Evolutionary conservation across 192 early-diverging fungal species (phyloP).

Genomic region (Coemansia erecta): DNA sequence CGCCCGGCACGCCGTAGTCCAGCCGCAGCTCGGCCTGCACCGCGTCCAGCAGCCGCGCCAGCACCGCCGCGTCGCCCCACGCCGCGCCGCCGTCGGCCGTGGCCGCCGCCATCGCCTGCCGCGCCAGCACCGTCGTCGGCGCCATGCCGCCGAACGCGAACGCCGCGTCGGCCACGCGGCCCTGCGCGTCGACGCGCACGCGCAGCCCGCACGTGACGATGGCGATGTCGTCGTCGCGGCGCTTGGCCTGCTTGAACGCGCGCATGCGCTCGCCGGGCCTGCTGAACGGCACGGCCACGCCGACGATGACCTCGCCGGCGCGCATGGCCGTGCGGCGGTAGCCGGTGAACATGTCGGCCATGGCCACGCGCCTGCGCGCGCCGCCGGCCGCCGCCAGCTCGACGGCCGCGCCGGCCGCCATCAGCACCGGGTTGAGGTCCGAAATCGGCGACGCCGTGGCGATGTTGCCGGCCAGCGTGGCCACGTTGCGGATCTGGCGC

Average conservation of each 20-base stretch:
- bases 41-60: slow-evolving; percentile 46
- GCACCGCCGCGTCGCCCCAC: slow-evolving; percentile 57
- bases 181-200: slow-evolving; percentile 52
- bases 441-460: slow-evolving; percentile 87
- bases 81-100: slow-evolving; percentile 47
- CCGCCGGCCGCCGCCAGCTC: slow-evolving; percentile 23
- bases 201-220: slow-evolving; percentile 78
- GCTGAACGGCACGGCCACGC: slow-evolving; percentile 68
- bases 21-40: slow-evolving; percentile 48
- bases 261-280: slow-evolving; percentile 57
- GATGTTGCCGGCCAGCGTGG: slow-evolving; percentile 82
- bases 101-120: slow-evolving; percentile 25
- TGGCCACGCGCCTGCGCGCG: slow-evolving; percentile 54
- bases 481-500: slow-evolving; percentile 82
- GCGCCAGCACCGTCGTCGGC: slow-evolving; percentile 27
- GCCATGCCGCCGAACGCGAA: slow-evolving; percentile 84
- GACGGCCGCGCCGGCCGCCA: slow-evolving; percentile 62
- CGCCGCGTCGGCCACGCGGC: slow-evolving; percentile 56
- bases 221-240: slow-evolving; percentile 86
- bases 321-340: slow-evolving; percentile 75
- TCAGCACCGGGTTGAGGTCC: slow-evolving; percentile 82
- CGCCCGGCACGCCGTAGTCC: slow-evolving; percentile 58
- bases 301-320: slow-evolving; percentile 62
- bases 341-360: slow-evolving; percentile 76
- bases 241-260: slow-evolving; percentile 85